These are phyloP conservation scores for Lolium multiflorum DNA, from an alignment of 176 grass and related monocot species.

Conservation along the genomic window DNA sequence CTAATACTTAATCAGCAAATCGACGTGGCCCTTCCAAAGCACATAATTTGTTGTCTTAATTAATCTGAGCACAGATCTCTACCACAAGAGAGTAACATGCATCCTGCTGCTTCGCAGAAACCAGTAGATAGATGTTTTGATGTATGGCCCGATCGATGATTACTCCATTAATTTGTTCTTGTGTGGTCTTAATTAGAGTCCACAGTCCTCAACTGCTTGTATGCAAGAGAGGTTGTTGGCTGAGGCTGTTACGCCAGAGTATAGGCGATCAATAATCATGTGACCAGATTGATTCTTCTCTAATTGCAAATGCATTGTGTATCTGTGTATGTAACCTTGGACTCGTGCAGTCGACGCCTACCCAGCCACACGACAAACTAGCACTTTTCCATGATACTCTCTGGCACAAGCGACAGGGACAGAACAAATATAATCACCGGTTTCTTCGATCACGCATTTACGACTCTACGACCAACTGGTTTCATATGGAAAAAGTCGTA, in stretches of 20 bases:
- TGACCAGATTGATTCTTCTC: background rate
- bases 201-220: background rate
- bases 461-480: background rate
- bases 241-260: constrained; percentile 20
- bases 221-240: background rate
- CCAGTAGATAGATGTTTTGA: background rate
- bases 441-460: background rate
- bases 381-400: constrained; percentile 52
- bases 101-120: background rate
- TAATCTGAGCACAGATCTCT: background rate
- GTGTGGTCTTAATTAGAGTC: constrained; percentile 3
- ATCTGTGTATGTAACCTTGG: background rate
- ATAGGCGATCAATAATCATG: constrained; percentile 2
- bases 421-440: background rate
- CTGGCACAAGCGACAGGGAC: background rate
- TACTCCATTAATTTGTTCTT: background rate
- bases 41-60: background rate
- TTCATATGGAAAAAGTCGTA: background rate
- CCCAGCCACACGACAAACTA: constrained; percentile 48
- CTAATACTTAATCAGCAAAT: background rate
- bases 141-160: background rate
- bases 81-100: background rate
- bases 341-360: constrained; percentile 13
- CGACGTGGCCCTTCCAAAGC: background rate
- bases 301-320: background rate